phyloP scores from a whole-genome alignment of 495 filamentous ascomycete genomes.

The Parmelia sp. region DNA sequence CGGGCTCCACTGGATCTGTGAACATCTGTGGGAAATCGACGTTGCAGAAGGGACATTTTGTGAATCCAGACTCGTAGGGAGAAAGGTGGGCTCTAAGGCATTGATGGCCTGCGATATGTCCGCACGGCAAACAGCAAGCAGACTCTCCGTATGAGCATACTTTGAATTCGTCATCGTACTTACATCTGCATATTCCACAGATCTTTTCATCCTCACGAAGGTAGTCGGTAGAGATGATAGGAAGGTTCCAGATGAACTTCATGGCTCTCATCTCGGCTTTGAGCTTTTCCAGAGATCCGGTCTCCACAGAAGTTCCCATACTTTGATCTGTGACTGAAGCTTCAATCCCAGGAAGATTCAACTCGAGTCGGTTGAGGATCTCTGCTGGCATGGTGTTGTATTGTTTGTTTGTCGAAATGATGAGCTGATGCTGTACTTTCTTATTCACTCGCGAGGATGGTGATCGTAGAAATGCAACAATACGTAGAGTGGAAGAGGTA shows the following conservation, averaged over 20 bases:
- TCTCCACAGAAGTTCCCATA: neutral
- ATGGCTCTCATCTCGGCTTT: neutral
- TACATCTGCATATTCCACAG: neutral
- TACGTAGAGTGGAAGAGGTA: neutral
- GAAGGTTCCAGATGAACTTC: neutral
- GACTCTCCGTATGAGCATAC: neutral
- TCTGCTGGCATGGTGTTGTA: constrained; percentile 4
- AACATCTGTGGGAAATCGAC: neutral
- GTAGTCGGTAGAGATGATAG: neutral
- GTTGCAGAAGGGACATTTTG: neutral
- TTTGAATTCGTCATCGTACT: neutral
- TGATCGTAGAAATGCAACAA: neutral
- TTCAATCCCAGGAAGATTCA: neutral
- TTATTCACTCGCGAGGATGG: neutral
- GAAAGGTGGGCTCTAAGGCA: neutral
- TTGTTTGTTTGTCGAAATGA: neutral
- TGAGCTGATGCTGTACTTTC: neutral
- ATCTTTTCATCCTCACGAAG: neutral
- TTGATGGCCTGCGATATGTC: neutral
- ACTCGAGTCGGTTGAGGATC: neutral
- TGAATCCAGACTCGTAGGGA: constrained; percentile 1
- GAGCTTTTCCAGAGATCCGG: neutral
- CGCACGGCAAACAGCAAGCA: neutral
- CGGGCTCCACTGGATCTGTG: neutral
- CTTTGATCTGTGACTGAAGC: neutral